Evolutionary conservation across 75 land plant species (phyloP), one percentile per base, ranked within the genome.

Genomic region (Cunninghamia lanceolata): DNA sequence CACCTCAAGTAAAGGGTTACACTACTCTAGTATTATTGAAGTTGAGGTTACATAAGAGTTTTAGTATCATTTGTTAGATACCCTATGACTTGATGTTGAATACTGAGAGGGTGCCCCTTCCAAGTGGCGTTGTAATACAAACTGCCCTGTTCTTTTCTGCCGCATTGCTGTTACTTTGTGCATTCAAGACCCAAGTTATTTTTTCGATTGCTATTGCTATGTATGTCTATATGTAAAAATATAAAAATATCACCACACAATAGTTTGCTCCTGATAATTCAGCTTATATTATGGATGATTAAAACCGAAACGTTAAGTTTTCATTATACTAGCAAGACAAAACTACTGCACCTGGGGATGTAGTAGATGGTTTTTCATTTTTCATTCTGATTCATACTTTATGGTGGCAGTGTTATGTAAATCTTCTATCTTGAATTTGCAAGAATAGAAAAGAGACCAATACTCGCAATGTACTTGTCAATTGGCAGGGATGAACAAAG

Each of bases 401-500:
- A 63, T 63, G n/a, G n/a, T 63, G 68, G n/a, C 68, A 63, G n/a
- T 28, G 30, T 28, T 63, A 25, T 63, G 9, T 63, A n/a, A 63
- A 25, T 63, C 6, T 19, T 56, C 63, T 56, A 19, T 56, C 63
- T 56, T 56, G 28, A 56, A 21, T 56, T 56, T 56, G 63, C 63
- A 56, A 56, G 28, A 56, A 63, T 8, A 63, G 68, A 63, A 63
- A 6, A 63, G 28, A 5, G 28, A 63, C 68, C 68, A 25, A 25
- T 63, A 25, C 9, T 56, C 25, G 25, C 63, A 17, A 63, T 63
- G 3, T 77, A 1, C 35, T 77, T 77, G 54, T 45, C 32, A 45
- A 47, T 82, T 45, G 3, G 43, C 63, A 90, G 93, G 93, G 50
- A 43, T 86, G 74, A 89, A 84, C 54, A 93, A 91, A 79, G 94